These are phyloP conservation scores for Rhodotorula sp. DNA, from an alignment of 1,284 basidiomycete genomes.

Conservation along the genomic window DNA sequence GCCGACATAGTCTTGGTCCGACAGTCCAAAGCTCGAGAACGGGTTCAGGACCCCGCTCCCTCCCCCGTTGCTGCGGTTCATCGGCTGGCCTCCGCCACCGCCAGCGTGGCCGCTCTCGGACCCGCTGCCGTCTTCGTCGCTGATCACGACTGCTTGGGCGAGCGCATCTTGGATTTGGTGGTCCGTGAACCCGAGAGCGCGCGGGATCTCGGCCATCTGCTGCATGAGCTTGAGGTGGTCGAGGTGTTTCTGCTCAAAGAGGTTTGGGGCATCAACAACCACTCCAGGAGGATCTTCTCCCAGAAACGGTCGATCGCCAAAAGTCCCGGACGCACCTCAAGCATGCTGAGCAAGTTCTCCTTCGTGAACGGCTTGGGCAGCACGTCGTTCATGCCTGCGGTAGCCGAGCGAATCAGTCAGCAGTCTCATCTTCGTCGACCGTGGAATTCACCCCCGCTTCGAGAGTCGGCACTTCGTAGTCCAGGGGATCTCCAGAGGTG, in stretches of 20 bases:
- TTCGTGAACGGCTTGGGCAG: slow-evolving; percentile 97
- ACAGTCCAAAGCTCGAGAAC: slow-evolving; percentile 39
- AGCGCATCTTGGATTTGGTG: slow-evolving; percentile 42
- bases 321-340: slow-evolving; percentile 62
- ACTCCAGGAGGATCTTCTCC: too few species aligned
- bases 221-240: slow-evolving; percentile 89
- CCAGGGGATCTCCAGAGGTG: slow-evolving; percentile 37
- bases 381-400: slow-evolving; percentile 87
- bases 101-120: not conserved
- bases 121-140: slow-evolving; percentile 7
- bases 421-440: too few species aligned
- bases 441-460: too few species aligned
- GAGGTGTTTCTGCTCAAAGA: slow-evolving; percentile 93
- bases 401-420: not conserved
- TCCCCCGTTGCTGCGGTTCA: not conserved
- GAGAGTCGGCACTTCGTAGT: slow-evolving; percentile 69
- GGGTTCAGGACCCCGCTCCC: slow-evolving; percentile 33
- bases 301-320: not conserved
- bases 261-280: too few species aligned
- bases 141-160: slow-evolving; percentile 30
- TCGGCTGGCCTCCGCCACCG: not conserved
- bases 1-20: slow-evolving; percentile 38
- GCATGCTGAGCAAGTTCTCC: slow-evolving; percentile 81
- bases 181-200: slow-evolving; percentile 65
- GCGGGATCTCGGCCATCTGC: slow-evolving; percentile 68